Evolutionary conservation across 495 filamentous ascomycete genomes (phyloP), one percentile per base, ranked within the genome.

Genomic region (Cladorrhinum samala): DNA sequence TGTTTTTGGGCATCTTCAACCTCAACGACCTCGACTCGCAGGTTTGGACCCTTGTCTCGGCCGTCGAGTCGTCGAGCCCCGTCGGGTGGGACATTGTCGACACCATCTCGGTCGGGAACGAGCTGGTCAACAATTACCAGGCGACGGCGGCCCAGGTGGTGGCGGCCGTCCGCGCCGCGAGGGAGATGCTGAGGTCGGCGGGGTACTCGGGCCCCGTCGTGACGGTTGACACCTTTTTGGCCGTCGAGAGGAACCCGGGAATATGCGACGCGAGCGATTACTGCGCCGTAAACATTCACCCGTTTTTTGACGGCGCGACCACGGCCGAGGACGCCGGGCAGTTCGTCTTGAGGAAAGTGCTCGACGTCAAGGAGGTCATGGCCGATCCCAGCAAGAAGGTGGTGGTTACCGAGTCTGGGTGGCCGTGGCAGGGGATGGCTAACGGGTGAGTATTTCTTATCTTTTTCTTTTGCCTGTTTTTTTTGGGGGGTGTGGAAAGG

Each of bases 71-170:
- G 2, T 44, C 45, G 1, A 13, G 25, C 2, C 16, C 27, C 11
- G 11, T 46, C 20, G 50, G 48, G 24, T 58, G 51, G 86, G 70
- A 72, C 9, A 57, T 68, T 18, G 75, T 94, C 57, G 77, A 87
- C 61, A 85, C 86, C 3, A 74, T 96, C 50, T 75, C 77, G 44
- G 72, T 96, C 13, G 91, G 89, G 53, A 95, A 95, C 65, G 91
- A 95, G 57, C 70, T 86, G 30, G 82, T 94, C 59, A 87, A 89
- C 61, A 73, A 71, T 41, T 80, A 81, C 16, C 62, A 66, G n/a
- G 80, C 72, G 47, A 69, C 74, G 3, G 71, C 79, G 0, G 56
- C 46, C 0, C 68, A 80, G 18, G 80, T 87, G 13, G 68, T 79
- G 3, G 60, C 53, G 19, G 83, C 83, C 5, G 69, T 91, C 5